These are phyloP conservation scores for Noccaea caerulescens DNA, from an alignment of 345 rosid genomes.

Conservation along the genomic window DNA sequence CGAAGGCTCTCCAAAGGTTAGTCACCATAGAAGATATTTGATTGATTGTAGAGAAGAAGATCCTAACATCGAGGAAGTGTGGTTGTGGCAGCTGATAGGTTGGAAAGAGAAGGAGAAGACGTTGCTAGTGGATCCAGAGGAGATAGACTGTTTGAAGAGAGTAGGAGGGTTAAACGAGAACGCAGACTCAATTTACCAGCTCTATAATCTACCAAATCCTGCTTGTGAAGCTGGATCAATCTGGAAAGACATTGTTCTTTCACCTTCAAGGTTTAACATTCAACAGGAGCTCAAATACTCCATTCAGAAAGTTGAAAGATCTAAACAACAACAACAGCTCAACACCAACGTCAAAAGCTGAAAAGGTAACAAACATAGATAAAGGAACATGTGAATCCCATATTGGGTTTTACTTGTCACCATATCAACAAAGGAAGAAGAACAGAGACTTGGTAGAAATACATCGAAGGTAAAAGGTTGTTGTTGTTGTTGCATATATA, in stretches of 20 bases:
- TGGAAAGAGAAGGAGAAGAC: slow-evolving; percentile 95
- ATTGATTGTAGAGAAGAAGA: slow-evolving; percentile 2
- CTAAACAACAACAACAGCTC: slow-evolving; percentile 39
- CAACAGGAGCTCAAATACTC: slow-evolving; percentile 74
- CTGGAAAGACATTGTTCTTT: slow-evolving; percentile 94
- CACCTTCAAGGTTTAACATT: slow-evolving; percentile 82
- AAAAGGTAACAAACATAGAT: neutral
- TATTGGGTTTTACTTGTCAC: neutral
- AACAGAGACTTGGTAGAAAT: neutral
- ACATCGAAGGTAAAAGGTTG: neutral
- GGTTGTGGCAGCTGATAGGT: slow-evolving; percentile 74
- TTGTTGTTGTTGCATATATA: neutral
- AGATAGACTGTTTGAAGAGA: slow-evolving; percentile 65
- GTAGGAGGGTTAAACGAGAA: slow-evolving; percentile 71
- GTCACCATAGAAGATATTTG: neutral
- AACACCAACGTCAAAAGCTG: slow-evolving; percentile 16
- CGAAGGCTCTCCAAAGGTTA: slow-evolving; percentile 84
- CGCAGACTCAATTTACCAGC: slow-evolving; percentile 80
- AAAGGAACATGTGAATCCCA: neutral
- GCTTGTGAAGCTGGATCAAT: slow-evolving; percentile 72
- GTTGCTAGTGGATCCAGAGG: slow-evolving; percentile 85
- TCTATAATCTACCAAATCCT: slow-evolving; percentile 71
- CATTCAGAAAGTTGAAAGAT: slow-evolving; percentile 64
- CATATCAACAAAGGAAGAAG: neutral
- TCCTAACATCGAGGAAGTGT: slow-evolving; percentile 37